A percentile compares a stretch with the other conserved stretches of the same genome.
phyloP scores from a whole-genome alignment of 257 asterid genomes.

The Linaria vulgaris region DNA sequence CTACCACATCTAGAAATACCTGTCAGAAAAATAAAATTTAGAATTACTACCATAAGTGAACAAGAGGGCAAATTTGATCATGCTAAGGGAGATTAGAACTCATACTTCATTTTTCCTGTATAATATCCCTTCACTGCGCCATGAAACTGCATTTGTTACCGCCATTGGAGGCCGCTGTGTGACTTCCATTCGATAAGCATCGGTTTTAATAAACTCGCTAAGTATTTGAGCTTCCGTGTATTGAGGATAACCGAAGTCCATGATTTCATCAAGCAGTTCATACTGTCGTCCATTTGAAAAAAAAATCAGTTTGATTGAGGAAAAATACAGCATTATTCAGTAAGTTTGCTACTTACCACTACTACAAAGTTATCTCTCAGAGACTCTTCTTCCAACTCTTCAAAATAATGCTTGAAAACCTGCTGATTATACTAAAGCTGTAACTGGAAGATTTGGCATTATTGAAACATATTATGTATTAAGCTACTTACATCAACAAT shows the following conservation, averaged over 20 bases:
- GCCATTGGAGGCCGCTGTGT: constrained; percentile 99
- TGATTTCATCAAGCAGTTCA: constrained; percentile 96
- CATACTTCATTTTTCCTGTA: constrained; percentile 95
- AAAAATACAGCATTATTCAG: no score
- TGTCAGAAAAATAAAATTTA: constrained; percentile 51
- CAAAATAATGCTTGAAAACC: constrained; percentile 99
- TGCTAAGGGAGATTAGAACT: constrained; percentile 22
- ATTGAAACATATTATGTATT: constrained; percentile 20
- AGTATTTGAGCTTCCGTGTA: constrained; percentile 98
- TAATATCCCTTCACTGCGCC: constrained; percentile 99
- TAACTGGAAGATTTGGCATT: neutral
- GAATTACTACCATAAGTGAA: no score
- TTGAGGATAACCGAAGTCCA: constrained; percentile 99
- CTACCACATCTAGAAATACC: constrained; percentile 99
- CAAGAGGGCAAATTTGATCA: constrained; percentile 21
- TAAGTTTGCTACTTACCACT: constrained; percentile 27
- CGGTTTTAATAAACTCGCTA: constrained; percentile 97
- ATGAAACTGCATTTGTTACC: constrained; percentile 98
- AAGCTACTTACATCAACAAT: constrained; percentile 82
- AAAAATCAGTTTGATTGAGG: no score
- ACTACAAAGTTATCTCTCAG: constrained; percentile 98
- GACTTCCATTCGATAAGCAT: constrained; percentile 99
- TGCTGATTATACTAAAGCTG: constrained; percentile 30
- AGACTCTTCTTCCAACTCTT: constrained; percentile 97
- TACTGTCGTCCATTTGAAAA: constrained; percentile 34